phyloP scores from a whole-genome alignment of 75 land plant genomes.

The Pseudotsuga menziesii region DNA sequence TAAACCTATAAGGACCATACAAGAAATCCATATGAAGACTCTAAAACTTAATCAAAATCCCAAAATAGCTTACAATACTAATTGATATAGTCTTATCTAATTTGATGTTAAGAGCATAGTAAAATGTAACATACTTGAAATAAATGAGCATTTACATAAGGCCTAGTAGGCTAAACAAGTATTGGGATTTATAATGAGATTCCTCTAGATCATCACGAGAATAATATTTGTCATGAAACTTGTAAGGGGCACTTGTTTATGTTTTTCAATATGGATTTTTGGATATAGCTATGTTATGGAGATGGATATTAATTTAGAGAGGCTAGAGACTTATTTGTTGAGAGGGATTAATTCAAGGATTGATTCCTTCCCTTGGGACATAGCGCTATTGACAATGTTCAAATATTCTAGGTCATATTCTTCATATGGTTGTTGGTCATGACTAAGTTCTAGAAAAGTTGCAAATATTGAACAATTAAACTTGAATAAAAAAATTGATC shows the following conservation, averaged over 20 bases:
- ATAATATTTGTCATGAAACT: constrained; percentile 90
- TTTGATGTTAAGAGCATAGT: background rate
- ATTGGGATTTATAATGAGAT: constrained; percentile 90
- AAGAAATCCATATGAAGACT: background rate
- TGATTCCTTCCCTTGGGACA: constrained; percentile 12
- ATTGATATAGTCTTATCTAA: background rate
- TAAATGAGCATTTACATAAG: constrained; percentile 87
- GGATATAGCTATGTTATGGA: constrained; percentile 77
- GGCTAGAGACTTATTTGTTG: constrained; percentile 47
- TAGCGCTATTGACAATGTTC: constrained; percentile 62
- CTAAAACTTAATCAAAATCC: too few species aligned
- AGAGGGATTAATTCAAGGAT: constrained; percentile 10
- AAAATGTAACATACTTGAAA: constrained; percentile 42
- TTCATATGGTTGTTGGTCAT: constrained; percentile 20
- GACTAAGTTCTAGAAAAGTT: background rate
- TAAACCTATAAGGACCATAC: constrained; percentile 48
- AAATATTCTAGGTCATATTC: constrained; percentile 73
- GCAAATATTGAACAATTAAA: too few species aligned
- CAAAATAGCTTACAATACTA: too few species aligned
- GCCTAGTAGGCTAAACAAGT: constrained; percentile 88
- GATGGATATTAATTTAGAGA: constrained; percentile 62
- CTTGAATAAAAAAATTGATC: too few species aligned
- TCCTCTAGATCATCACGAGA: constrained; percentile 90
- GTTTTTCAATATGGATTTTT: constrained; percentile 31
- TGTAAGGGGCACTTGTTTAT: constrained; percentile 74